These are phyloP conservation scores for Phialocephala subalpina DNA, from an alignment of 2,329 filamentous ascomycete genomes.

Conservation along the genomic window DNA sequence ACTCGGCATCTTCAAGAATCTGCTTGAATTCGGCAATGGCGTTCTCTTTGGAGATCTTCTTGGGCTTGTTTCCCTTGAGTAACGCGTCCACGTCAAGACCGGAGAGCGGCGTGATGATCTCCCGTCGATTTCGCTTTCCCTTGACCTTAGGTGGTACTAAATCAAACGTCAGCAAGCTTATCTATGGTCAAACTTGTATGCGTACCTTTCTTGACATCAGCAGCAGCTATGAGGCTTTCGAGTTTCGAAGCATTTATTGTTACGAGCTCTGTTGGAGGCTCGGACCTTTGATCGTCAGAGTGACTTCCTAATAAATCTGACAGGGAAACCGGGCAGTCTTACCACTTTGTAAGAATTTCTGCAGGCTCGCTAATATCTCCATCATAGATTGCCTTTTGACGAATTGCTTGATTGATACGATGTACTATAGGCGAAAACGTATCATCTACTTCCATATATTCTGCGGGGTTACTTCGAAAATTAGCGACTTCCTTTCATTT, in stretches of 20 bases:
- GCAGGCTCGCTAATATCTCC: slow-evolving; percentile 68
- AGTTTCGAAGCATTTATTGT: slow-evolving; percentile 63
- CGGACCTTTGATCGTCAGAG: slow-evolving; percentile 45
- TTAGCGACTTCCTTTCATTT: neutral
- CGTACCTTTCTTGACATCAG: slow-evolving; percentile 84
- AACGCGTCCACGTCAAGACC: slow-evolving; percentile 87
- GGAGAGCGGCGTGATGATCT: slow-evolving; percentile 83
- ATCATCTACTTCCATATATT: slow-evolving; percentile 82
- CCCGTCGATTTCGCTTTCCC: slow-evolving; percentile 68
- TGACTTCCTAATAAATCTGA: neutral
- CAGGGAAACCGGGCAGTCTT: neutral
- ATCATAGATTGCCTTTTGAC: slow-evolving; percentile 80
- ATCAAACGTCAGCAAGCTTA: slow-evolving; percentile 31
- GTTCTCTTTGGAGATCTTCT: slow-evolving; percentile 71
- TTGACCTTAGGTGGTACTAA: slow-evolving; percentile 81
- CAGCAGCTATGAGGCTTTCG: slow-evolving; percentile 69
- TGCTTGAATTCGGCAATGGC: slow-evolving; percentile 92
- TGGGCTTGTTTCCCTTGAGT: slow-evolving; percentile 65
- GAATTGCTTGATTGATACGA: slow-evolving; percentile 85
- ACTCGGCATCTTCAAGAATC: slow-evolving; percentile 67
- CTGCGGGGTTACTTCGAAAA: slow-evolving; percentile 55
- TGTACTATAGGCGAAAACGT: slow-evolving; percentile 88
- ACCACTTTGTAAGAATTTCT: slow-evolving; percentile 74
- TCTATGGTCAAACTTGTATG: neutral
- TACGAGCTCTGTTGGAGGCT: slow-evolving; percentile 73